Evolutionary conservation across 108 stramenopile genomes (phyloP), one percentile per base, ranked within the genome.

Genomic region (Stephanodiscus minutulus): DNA sequence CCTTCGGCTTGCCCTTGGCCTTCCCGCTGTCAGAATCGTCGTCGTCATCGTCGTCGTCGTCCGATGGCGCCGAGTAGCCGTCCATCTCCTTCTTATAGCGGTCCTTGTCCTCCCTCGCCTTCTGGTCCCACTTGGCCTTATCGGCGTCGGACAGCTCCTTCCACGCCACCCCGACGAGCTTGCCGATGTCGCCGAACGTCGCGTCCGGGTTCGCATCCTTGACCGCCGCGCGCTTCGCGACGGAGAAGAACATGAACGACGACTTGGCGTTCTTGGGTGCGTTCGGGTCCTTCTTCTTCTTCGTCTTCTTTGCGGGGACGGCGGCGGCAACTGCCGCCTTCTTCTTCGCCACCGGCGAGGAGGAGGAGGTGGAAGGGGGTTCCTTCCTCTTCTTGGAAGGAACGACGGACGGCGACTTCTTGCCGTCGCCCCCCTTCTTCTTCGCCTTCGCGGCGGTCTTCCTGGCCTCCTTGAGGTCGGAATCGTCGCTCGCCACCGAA

Each of bases 161-260:
- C 70, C 81, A 94, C 33, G 64, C 63, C 39, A 55, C 64, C 29
- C 85, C 88, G 21, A 87, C 55, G 21, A 74, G 58, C 64, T 85
- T 85, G 36, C 73, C 77, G 55, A 90, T 88, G 11, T 87, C 85
- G 55, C 88, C 91, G 58, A 92, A 92, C 24, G 64, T 48, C 3
- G 87, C 84, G 39, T 86, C 81, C 5, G 91, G 91, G 59, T 90
- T 85, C 25, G 85, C 84, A 33, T 83, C 74, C 78, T 85, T 85
- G 49, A 90, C 75, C 9, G 18, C 56, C 36, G 15, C 35, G 17
- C 76, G 61, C 47, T 61, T 81, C 25, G 64, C 78, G 35, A 48
- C 49, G 37, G 70, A 44, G 66, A 77, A 84, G 61, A 73, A 57
- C 27, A 69, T 44, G 65, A 68, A 80, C n/a, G 79, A 61, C 13